Evolutionary conservation across 1,284 basidiomycete genomes (phyloP).

Genomic region (Leccinum solheimii): DNA sequence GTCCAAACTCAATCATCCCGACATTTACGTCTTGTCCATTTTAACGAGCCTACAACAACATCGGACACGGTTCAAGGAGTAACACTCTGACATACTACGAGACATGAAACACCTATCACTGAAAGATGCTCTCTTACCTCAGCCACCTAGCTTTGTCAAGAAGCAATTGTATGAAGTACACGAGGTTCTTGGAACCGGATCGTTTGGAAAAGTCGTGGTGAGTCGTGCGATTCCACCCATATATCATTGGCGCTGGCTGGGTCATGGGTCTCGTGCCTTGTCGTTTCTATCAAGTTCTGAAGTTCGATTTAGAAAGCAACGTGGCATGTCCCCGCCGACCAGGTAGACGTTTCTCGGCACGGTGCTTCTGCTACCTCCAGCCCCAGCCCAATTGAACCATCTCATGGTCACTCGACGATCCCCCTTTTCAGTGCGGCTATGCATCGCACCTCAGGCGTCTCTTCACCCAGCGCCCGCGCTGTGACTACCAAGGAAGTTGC

Average conservation of each 20-base stretch:
- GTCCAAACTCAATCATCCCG: background rate
- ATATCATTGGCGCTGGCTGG: conserved; percentile 1
- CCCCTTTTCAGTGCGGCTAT: conserved; percentile 24
- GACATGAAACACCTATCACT: conserved; percentile 39
- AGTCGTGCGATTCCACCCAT: conserved; percentile 29
- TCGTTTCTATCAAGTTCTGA: background rate
- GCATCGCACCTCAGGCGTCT: conserved; percentile 28
- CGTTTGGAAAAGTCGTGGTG: conserved; percentile 87
- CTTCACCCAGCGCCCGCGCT: conserved; percentile 21
- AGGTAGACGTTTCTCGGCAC: conserved; percentile 53
- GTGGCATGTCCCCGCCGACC: conserved; percentile 69
- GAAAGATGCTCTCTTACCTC: conserved; percentile 60
- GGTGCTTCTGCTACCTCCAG: conserved; percentile 48
- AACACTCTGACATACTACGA: background rate
- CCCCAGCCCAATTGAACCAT: conserved; percentile 16
- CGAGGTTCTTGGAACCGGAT: conserved; percentile 73
- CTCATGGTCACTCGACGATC: conserved; percentile 27
- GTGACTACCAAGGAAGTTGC: conserved; percentile 72
- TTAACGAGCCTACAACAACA: background rate
- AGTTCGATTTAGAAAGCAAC: conserved; percentile 52
- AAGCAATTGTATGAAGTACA: conserved; percentile 80
- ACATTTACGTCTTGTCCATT: background rate
- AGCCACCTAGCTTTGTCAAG: conserved; percentile 82
- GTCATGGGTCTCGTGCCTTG: background rate
- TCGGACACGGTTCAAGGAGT: background rate